phyloP scores from a whole-genome alignment of 2,329 filamentous ascomycete species.

The Fusarium veterinarium region DNA sequence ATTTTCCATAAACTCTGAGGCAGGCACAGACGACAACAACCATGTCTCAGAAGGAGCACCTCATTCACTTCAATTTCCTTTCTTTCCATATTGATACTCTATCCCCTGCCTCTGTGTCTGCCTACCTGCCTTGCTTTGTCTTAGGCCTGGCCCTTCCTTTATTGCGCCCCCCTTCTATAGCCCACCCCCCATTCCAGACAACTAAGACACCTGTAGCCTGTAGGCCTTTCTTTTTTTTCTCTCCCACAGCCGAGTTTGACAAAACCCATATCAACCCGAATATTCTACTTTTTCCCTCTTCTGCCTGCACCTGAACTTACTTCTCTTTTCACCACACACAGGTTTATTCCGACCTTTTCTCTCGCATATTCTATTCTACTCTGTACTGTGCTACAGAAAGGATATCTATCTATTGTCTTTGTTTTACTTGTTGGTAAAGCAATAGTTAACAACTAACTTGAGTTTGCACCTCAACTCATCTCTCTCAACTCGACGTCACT shows the following conservation, averaged over 20 bases:
- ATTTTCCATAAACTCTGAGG: constrained; percentile 3
- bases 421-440: constrained; percentile 20
- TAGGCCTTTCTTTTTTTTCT: constrained; percentile 38
- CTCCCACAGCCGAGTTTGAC: constrained; percentile 47
- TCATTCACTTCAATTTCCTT: constrained; percentile 31
- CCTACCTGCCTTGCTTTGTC: constrained; percentile 34
- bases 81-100: constrained; percentile 15
- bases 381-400: constrained; percentile 12
- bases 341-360: constrained; percentile 29
- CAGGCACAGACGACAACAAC: constrained; percentile 19
- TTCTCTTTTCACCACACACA: constrained; percentile 43
- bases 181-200: constrained; percentile 42
- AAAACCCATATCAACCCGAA: constrained; percentile 47
- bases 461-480: constrained; percentile 15
- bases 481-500: constrained; percentile 33
- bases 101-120: constrained; percentile 18
- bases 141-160: constrained; percentile 34
- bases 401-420: constrained; percentile 6
- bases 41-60: constrained; percentile 22
- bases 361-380: constrained; percentile 13
- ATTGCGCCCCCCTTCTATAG: constrained; percentile 26
- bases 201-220: constrained; percentile 21
- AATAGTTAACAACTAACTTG: constrained; percentile 17
- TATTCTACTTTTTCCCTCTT: constrained; percentile 42
- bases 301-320: constrained; percentile 37